Evolutionary conservation across 257 asterid species (phyloP), one percentile per base, ranked within the genome.

Genomic region (Solanum medicagineum): DNA sequence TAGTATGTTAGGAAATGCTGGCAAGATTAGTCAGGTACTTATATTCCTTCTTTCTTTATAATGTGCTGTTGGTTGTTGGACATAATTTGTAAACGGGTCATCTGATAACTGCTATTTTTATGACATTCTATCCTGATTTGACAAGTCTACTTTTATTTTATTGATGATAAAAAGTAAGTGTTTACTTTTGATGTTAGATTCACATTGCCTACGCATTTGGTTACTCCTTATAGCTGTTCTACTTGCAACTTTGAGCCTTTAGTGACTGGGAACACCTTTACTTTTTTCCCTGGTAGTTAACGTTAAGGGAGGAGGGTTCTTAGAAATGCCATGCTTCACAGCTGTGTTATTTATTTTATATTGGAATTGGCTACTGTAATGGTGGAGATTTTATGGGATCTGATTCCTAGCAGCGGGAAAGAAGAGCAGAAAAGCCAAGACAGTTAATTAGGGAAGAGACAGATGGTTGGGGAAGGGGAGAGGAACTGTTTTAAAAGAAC

Each of bases 11-110:
- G 70, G 89, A 51, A 88, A 85, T 92, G 89, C 93, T 82, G 92
- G 89, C 88, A 93, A 90, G 90, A 90, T 89, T 84, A 69, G 89
- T 86, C 91, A 71, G 88, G 90, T 92, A 77, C 83, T 84, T 84
- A 22, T 40, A 53, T 54, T 86, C 62, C 82, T 47, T 53, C 56
- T 70, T 40, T 40, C 10, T 14, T 49, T 20, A 24, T 55, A 40
- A 26, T 10, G 36, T 29, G 65, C 53, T 70, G 73, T 59, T 63
- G 56, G 85, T 42, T 44, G 44, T 70, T 49, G 85, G 29, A 49
- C 36, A 47, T 29, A 40, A 22, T 54, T 36, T 80, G 57, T 73
- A 20, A 59, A 13, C 47, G 16, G 15, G 13, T 47, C 51, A 57
- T 20, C 42, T 22, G 22, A 7, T 13, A 24, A 74, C 56, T 74